Conservation (phyloP, 2,329 filamentous ascomycete species). For the Curvularia lunata region DNA sequence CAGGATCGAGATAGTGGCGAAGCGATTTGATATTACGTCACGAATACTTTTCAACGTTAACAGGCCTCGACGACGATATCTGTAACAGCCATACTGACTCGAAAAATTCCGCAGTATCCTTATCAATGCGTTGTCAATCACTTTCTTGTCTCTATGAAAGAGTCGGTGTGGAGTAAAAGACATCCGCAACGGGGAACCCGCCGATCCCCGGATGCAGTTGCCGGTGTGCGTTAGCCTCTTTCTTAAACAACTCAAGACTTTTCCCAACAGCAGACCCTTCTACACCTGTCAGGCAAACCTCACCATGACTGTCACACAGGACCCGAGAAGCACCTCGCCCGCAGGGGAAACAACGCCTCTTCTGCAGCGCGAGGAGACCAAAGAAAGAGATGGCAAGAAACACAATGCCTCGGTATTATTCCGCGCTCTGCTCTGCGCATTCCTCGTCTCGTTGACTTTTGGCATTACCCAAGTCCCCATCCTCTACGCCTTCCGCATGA, state of each 20-base stretch:
- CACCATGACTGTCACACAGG: constrained; percentile 16
- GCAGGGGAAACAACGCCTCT: constrained; percentile 27
- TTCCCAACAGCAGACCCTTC: constrained; percentile 5
- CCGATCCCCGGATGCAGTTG: constrained; percentile 15
- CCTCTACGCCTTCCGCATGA: constrained; percentile 71
- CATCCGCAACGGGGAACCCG: constrained; percentile 6
- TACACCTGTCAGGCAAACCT: background rate
- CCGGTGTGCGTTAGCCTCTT: constrained; percentile 5
- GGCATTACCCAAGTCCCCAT: constrained; percentile 59
- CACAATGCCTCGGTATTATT: constrained; percentile 37
- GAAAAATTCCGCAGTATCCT: background rate
- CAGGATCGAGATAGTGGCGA: background rate
- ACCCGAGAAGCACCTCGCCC: background rate
- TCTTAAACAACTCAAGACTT: constrained; percentile 8
- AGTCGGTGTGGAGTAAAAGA: constrained; percentile 8
- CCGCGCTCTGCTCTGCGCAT: constrained; percentile 63
- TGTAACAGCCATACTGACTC: background rate
- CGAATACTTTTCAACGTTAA: background rate
- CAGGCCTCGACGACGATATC: background rate
- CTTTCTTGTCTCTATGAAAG: background rate
- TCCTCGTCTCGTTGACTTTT: constrained; percentile 63
- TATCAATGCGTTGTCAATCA: background rate
- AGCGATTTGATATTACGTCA: background rate
- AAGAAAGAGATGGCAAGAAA: constrained; percentile 18
- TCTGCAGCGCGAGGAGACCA: constrained; percentile 17